These are phyloP conservation scores for Tricholomella constricta DNA, from an alignment of 768 basidiomycete species.

Conservation along the genomic window DNA sequence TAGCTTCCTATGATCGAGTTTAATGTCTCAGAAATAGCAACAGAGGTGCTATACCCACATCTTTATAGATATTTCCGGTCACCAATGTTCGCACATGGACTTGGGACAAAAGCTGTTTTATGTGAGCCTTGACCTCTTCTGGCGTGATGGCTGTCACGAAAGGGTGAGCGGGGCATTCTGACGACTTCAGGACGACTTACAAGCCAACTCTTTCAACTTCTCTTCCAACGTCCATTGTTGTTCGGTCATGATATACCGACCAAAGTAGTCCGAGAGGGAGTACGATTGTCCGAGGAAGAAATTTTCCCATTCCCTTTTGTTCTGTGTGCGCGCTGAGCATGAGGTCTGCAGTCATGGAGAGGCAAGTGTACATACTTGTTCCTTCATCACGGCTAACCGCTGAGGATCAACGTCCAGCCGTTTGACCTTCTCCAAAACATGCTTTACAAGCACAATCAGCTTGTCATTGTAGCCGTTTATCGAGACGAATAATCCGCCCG, in stretches of 20 bases:
- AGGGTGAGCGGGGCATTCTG: background rate
- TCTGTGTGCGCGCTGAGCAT: conserved; percentile 39
- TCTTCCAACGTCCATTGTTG: conserved; percentile 78
- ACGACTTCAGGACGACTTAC: conserved; percentile 47
- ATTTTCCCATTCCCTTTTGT: conserved; percentile 80
- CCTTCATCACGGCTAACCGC: conserved; percentile 79
- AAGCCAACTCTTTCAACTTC: conserved; percentile 68
- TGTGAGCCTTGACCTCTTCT: conserved; percentile 70
- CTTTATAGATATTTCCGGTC: conserved; percentile 81
- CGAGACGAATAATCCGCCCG: conserved; percentile 66
- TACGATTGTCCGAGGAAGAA: conserved; percentile 87
- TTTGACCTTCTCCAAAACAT: conserved; percentile 71
- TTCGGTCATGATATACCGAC: conserved; percentile 68
- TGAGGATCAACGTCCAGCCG: conserved; percentile 64
- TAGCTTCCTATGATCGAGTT: conserved; percentile 61
- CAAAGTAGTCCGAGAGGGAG: conserved; percentile 75
- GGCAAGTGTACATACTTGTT: conserved; percentile 57
- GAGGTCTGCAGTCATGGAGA: background rate
- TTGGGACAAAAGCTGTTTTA: conserved; percentile 56
- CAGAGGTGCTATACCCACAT: conserved; percentile 49
- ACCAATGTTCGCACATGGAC: conserved; percentile 74
- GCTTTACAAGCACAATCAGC: conserved; percentile 67
- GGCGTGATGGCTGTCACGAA: conserved; percentile 59
- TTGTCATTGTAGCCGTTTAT: conserved; percentile 94
- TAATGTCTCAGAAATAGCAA: background rate